Evolutionary conservation across 306 rosid species (phyloP), one percentile per base, ranked within the genome.

Genomic region (Gastrolobium bilobum): DNA sequence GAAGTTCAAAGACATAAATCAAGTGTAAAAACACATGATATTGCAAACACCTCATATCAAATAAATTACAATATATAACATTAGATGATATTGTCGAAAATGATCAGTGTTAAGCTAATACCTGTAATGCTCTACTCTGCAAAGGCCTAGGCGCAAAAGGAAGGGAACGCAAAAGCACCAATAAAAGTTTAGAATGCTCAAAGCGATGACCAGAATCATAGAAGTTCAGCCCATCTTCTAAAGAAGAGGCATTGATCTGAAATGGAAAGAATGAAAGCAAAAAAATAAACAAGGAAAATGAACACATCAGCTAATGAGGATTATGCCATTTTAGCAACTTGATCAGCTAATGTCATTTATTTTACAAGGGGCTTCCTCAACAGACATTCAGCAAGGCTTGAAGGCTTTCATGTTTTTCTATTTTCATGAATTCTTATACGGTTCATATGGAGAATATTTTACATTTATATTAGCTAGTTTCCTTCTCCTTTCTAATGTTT

Each of bases 201-300:
- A 95, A 95, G 75, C 94, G 98, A 85, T 95, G 98, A 79, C 99
- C 99, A 31, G 97, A 92, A 86, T 93, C 99, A 76, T 95, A 95
- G 75, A 95, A 93, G 87, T 95, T 95, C 77, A 92, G 85, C 72
- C 93, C 95, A 11, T 95, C 96, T 84, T 95, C 98, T 8, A 87
- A 79, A 38, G 98, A 87, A 86, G 97, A 87, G 65, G 99, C 98
- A 67, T 95, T 95, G 62, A 95, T 92, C 99, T 95, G 91, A 64
- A 81, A 71, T 73, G 39, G 71, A 64, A 78, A 81, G 53, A 66
- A 63, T 47, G 44, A 44, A 71, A 69, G 73, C 57, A 39, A 48
- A n/a, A 50, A 11, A 35, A 46, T 26, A 38, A 42, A 60, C 1
- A 30, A 64, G 56, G 50, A 54, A 72, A 52, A 39, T 11, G 46